These are phyloP conservation scores for Vavraia culicis DNA, from an alignment of 371 early-diverging fungal species.

Conservation along the genomic window DNA sequence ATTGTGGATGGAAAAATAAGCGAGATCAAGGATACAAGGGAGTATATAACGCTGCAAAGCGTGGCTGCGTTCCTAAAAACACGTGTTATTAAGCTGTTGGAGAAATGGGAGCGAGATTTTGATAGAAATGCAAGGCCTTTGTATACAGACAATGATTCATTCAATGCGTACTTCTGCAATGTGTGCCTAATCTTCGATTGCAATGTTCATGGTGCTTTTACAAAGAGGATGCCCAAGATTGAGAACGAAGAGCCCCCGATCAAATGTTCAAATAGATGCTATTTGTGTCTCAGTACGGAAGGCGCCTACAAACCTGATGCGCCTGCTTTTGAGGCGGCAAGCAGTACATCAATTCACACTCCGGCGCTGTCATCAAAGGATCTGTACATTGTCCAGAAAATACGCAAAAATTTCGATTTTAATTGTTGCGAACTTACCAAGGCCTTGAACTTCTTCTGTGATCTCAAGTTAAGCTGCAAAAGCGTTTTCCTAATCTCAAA, in stretches of 20 bases:
- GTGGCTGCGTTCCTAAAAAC: background rate
- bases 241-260: background rate
- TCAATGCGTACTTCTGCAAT: conserved; percentile 18
- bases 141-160: conserved; percentile 6
- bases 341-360: no score
- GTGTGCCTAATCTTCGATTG: conserved; percentile 31
- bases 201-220: conserved; percentile 9
- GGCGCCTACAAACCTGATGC: no score
- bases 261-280: no score
- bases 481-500: no score
- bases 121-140: background rate
- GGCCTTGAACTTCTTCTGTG: no score
- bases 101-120: conserved; percentile 8
- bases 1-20: background rate
- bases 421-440: no score
- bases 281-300: no score
- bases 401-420: no score
- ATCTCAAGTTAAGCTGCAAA: no score
- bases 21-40: background rate
- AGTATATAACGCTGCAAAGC: background rate
- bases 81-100: background rate
- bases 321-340: no score
- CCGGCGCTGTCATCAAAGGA: no score
- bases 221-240: background rate
- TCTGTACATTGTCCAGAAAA: no score